phyloP scores from a whole-genome alignment of 345 rosid genomes.

The Eutrema japonicum region DNA sequence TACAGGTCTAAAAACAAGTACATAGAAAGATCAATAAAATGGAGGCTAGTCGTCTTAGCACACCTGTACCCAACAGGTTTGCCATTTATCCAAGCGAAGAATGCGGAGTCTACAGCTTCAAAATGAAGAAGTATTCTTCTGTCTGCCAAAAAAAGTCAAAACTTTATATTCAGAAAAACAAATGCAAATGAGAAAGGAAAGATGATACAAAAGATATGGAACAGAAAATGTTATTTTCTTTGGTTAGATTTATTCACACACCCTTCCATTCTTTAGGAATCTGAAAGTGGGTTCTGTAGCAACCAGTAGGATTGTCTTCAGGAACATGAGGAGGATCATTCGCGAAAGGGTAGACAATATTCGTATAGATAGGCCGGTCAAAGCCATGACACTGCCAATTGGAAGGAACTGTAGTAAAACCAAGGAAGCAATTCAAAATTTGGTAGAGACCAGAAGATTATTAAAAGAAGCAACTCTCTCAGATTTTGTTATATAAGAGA shows the following conservation, averaged over 20 bases:
- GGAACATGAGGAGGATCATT: slow-evolving; percentile 85
- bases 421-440: slow-evolving; percentile 31
- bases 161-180: slow-evolving; percentile 20
- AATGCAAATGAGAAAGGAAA: slow-evolving; percentile 10
- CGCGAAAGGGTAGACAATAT: slow-evolving; percentile 73
- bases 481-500: no score
- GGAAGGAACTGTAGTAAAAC: slow-evolving; percentile 86
- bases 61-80: slow-evolving; percentile 92
- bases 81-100: slow-evolving; percentile 91
- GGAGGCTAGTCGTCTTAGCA: slow-evolving; percentile 8
- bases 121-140: slow-evolving; percentile 94
- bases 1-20: slow-evolving; percentile 17
- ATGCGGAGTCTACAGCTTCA: slow-evolving; percentile 98
- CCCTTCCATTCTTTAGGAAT: slow-evolving; percentile 89
- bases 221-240: background rate
- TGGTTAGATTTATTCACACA: slow-evolving; percentile 40
- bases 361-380: slow-evolving; percentile 91
- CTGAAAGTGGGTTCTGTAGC: slow-evolving; percentile 83
- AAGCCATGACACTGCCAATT: slow-evolving; percentile 99
- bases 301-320: slow-evolving; percentile 88
- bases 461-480: background rate
- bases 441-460: slow-evolving; percentile 20
- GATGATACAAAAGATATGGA: slow-evolving; percentile 4
- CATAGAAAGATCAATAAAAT: slow-evolving; percentile 9
- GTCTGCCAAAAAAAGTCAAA: slow-evolving; percentile 55